A percentile compares a stretch with the other conserved stretches of the same genome.
Evolutionary conservation across 306 rosid genomes (phyloP).

Genomic region (Myrica gale): DNA sequence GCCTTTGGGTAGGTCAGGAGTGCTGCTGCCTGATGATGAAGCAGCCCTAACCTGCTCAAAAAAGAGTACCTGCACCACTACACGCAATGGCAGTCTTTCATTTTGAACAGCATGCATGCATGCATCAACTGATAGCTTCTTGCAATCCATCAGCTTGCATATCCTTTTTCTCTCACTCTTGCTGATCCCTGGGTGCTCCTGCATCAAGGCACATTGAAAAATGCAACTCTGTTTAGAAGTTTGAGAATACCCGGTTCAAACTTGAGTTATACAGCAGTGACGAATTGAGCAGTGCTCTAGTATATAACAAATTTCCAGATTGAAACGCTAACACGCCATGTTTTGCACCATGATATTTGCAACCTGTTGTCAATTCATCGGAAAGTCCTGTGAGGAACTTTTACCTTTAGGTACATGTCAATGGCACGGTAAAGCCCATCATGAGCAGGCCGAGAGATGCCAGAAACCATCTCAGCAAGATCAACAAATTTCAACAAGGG

Average conservation of each 20-base stretch:
- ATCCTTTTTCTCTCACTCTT: conserved; percentile 84
- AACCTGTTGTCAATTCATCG: conserved; percentile 8
- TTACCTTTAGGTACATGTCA: conserved; percentile 95
- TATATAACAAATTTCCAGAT: neutral
- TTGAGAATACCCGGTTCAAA: neutral
- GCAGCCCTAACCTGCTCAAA: conserved; percentile 87
- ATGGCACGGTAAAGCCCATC: conserved; percentile 90
- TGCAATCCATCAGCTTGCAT: conserved; percentile 95
- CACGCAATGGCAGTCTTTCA: conserved; percentile 90
- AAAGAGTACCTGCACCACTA: conserved; percentile 89
- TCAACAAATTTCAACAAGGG: conserved; percentile 61
- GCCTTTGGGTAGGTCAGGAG: conserved; percentile 82
- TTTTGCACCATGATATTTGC: neutral
- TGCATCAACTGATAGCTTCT: conserved; percentile 80
- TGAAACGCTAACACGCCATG: neutral
- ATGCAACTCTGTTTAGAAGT: neutral
- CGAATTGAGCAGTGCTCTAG: conserved; percentile 8
- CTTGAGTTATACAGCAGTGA: neutral
- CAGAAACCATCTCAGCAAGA: conserved; percentile 72
- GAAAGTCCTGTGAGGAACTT: conserved; percentile 12
- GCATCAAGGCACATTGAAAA: conserved; percentile 25
- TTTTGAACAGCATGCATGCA: conserved; percentile 93
- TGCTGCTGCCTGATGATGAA: conserved; percentile 82
- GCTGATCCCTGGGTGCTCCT: conserved; percentile 84
- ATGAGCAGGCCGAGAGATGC: conserved; percentile 70